Conservation (phyloP, 164 flowering plant species). For the Tetracentron sinense region DNA sequence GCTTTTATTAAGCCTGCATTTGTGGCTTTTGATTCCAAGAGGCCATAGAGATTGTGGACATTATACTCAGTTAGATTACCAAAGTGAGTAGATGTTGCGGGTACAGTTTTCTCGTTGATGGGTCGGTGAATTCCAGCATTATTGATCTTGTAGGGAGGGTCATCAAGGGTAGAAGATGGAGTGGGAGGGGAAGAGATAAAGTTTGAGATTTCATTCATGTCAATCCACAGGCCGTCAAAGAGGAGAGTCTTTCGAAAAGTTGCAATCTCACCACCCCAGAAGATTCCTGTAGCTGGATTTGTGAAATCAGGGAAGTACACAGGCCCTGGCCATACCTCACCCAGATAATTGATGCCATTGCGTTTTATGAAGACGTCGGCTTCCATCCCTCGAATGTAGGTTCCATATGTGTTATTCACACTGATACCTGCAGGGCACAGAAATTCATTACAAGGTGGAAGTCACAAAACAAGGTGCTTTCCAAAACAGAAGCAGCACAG, state of each 20-base stretch:
- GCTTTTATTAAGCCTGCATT: conserved; percentile 38
- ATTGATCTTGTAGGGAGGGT: conserved; percentile 79
- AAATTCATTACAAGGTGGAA: neutral
- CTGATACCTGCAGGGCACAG: conserved; percentile 44
- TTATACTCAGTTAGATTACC: conserved; percentile 56
- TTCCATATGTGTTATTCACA: conserved; percentile 52
- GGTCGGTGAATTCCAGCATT: conserved; percentile 35
- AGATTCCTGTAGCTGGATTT: conserved; percentile 36
- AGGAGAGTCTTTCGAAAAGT: conserved; percentile 45
- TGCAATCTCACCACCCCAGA: conserved; percentile 61
- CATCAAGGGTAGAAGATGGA: conserved; percentile 47
- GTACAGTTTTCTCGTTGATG: conserved; percentile 46
- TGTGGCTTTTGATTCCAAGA: conserved; percentile 56
- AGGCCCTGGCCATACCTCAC: conserved; percentile 75
- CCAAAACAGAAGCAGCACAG: too few relatives aligned
- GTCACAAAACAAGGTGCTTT: too few relatives aligned
- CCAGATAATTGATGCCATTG: conserved; percentile 52
- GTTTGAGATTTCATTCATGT: conserved; percentile 86
- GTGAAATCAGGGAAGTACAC: conserved; percentile 75
- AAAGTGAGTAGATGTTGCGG: conserved; percentile 54
- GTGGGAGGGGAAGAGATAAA: conserved; percentile 42
- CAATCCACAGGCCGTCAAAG: conserved; percentile 85
- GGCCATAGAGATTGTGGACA: conserved; percentile 61
- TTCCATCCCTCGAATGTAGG: conserved; percentile 55
- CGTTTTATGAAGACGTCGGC: conserved; percentile 62